Evolutionary conservation across 495 filamentous ascomycete genomes (phyloP), one percentile per base, ranked within the genome.

Genomic region (Penicillium egyptiacum): DNA sequence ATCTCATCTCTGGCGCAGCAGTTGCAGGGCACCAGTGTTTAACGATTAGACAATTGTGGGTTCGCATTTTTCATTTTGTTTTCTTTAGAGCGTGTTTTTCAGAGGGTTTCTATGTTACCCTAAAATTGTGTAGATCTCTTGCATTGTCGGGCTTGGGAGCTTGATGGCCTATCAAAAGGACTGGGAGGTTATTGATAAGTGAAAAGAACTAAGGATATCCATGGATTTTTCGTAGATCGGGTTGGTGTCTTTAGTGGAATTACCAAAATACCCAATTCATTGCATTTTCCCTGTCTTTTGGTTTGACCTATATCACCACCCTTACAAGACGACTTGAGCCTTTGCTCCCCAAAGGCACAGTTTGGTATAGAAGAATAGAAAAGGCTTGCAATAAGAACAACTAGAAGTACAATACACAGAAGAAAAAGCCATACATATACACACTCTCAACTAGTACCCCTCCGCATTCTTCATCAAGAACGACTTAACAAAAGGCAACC

Each of bases 391-490:
- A 53, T 31, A 49, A 45, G 47, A 11, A 50, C 52, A 44, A 62
- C 48, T 56, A 65, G 30, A 59, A 59, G 51, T 64, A 62, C 58
- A 61, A 58, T 61, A 55, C 11, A 46, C 23, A 65, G 31, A 66
- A 31, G 6, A 39, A 28, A 40, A 43, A 44, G 12, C 12, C 20
- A 44, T 37, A 58, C 26, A 46, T 31, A 58, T 55, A 58, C 55
- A 45, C 23, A 43, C 20, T 37, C 40, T 17, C 47, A 54, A 42
- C 30, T 61, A 68, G 45, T 66, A 66, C 1, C 90, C 91, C 52
- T 91, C 86, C n/a, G 93, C 94, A 70, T 88, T 86, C 65, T 82
- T 82, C 94, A 98, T 98, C 53, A 98, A 74, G 64, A 90, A 89
- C 22, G 78, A 81, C 80, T 99, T 99, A 45, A 96, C 68, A 35